These are phyloP conservation scores for Torulaspora franciscae DNA, from an alignment of 805 yeast genomes.

Conservation along the genomic window DNA sequence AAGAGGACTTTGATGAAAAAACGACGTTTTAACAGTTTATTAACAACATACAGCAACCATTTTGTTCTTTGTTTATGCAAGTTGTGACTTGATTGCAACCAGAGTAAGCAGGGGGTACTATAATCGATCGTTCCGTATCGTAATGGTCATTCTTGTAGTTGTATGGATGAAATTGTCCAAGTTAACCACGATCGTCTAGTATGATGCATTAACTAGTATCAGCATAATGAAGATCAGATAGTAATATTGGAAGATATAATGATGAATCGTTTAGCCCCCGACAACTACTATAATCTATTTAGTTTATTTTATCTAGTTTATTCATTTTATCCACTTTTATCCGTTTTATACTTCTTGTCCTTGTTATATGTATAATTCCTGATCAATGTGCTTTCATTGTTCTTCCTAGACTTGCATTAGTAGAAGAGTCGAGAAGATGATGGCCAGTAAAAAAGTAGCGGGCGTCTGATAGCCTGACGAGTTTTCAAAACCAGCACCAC, in stretches of 20 bases:
- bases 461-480: constrained; percentile 18
- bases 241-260: not conserved
- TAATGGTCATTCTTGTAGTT: not conserved
- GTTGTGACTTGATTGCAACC: not conserved
- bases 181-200: not conserved
- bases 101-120: not conserved
- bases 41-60: constrained; percentile 28
- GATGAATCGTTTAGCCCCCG: not conserved
- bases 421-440: constrained; percentile 14
- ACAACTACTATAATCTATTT: not conserved
- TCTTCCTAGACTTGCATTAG: constrained; percentile 13
- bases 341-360: not conserved
- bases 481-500: constrained; percentile 11
- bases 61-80: not conserved
- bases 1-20: not conserved
- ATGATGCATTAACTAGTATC: constrained; percentile 1
- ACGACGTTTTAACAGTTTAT: not conserved
- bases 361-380: too few relatives aligned
- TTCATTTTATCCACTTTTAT: not conserved
- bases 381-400: too few relatives aligned
- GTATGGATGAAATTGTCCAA: not conserved
- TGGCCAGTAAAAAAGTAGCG: constrained; percentile 17
- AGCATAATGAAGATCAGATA: constrained; percentile 1
- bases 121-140: not conserved
- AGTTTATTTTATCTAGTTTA: not conserved